These are phyloP conservation scores for Botryosphaeria dothidea DNA, from an alignment of 2,329 filamentous ascomycete species.

Conservation along the genomic window DNA sequence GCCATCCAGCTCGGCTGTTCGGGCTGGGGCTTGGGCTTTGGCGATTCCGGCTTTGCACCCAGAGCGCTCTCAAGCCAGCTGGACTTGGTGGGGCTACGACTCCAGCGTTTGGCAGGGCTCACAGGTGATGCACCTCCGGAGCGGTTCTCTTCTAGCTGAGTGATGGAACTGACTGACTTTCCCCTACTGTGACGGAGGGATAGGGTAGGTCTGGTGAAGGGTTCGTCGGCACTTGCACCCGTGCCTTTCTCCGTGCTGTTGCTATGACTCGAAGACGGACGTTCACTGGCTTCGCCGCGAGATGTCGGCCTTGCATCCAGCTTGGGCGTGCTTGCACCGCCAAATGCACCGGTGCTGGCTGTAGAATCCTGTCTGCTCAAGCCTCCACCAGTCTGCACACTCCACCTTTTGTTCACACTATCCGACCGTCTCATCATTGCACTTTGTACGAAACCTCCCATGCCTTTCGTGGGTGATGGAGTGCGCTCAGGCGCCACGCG, in stretches of 20 bases:
- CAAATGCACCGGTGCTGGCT: constrained; percentile 53
- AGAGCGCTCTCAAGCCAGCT: constrained; percentile 95
- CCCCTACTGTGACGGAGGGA: constrained; percentile 48
- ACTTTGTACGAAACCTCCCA: constrained; percentile 96
- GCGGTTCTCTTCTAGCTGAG: constrained; percentile 21
- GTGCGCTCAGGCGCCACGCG: constrained; percentile 56
- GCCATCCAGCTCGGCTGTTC: constrained; percentile 87
- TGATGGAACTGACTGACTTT: constrained; percentile 42
- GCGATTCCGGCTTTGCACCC: constrained; percentile 79
- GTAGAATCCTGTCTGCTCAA: constrained; percentile 73
- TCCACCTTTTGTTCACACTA: constrained; percentile 94
- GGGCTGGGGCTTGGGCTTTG: constrained; percentile 51
- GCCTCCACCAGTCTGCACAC: constrained; percentile 71
- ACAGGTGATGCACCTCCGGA: constrained; percentile 50
- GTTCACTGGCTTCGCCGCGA: constrained; percentile 57
- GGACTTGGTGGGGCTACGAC: constrained; percentile 92
- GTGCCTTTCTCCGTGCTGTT: constrained; percentile 56
- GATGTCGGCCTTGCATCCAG: constrained; percentile 51
- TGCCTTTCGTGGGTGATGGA: constrained; percentile 89
- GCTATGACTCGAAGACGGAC: constrained; percentile 70
- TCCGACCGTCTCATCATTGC: constrained; percentile 98
- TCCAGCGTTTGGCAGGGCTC: constrained; percentile 90
- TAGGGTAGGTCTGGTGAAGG: constrained; percentile 35
- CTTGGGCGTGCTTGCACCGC: constrained; percentile 39
- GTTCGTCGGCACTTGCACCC: constrained; percentile 29